Percentiles rank a stretch among this genome's conserved stretches.
Evolutionary conservation across 495 filamentous ascomycete species (phyloP).

Genomic region (Evansstolkia leycettana): DNA sequence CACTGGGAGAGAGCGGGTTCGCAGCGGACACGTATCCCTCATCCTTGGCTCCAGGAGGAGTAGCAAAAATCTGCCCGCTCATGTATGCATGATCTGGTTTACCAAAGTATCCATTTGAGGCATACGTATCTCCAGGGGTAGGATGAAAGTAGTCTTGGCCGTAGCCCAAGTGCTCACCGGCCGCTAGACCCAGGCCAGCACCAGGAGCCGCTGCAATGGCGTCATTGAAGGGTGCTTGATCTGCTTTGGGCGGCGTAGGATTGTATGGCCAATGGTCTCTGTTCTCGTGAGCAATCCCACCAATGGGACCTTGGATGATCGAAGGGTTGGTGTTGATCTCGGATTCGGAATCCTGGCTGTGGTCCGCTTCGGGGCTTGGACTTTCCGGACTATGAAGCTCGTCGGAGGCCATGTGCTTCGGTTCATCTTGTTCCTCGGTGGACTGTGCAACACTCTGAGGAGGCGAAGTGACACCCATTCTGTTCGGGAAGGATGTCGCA

Average conservation of each 20-base stretch:
- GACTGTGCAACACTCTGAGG: conserved; percentile 64
- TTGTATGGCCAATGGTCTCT: conserved; percentile 43
- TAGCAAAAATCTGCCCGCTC: conserved; percentile 23
- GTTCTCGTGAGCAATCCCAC: conserved; percentile 32
- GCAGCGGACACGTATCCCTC: conserved; percentile 89
- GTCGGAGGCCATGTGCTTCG: conserved; percentile 46
- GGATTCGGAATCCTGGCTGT: conserved; percentile 37
- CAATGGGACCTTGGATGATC: conserved; percentile 57
- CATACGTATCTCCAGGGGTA: conserved; percentile 23
- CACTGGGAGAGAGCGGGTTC: conserved; percentile 47
- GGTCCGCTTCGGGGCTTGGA: conserved; percentile 48
- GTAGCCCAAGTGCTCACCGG: conserved; percentile 18
- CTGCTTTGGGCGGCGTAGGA: conserved; percentile 32
- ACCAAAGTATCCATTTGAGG: conserved; percentile 23
- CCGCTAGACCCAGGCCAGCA: conserved; percentile 16
- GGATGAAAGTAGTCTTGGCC: conserved; percentile 27
- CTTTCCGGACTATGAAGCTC: conserved; percentile 45
- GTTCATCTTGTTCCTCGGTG: conserved; percentile 38
- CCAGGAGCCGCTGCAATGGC: conserved; percentile 29
- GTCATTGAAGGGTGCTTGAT: conserved; percentile 29
- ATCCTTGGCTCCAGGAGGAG: conserved; percentile 45
- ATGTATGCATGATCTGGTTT: conserved; percentile 17
- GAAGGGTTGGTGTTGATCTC: conserved; percentile 73
- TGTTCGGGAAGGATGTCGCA: conserved; percentile 31
- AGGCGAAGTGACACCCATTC: conserved; percentile 49